phyloP scores from a whole-genome alignment of 345 rosid species.

The Gossypium stocksii region DNA sequence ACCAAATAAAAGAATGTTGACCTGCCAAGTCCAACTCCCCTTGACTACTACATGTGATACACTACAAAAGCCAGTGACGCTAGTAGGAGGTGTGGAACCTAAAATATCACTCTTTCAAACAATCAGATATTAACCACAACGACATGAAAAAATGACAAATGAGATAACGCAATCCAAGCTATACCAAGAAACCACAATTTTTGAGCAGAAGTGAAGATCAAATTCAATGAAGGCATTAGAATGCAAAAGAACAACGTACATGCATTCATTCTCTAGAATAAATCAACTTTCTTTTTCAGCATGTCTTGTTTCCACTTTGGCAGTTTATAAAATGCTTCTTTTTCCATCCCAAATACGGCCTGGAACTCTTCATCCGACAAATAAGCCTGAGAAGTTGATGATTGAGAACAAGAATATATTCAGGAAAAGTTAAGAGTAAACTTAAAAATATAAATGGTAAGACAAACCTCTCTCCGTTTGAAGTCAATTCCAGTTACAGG shows the following conservation, averaged over 20 bases:
- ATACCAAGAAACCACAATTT: slow-evolving; percentile 16
- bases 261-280: slow-evolving; percentile 44
- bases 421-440: not conserved
- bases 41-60: slow-evolving; percentile 31
- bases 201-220: slow-evolving; percentile 11
- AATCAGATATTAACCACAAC: slow-evolving; percentile 20
- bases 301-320: slow-evolving; percentile 99
- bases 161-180: slow-evolving; percentile 23
- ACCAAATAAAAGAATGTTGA: slow-evolving; percentile 34
- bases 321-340: slow-evolving; percentile 70
- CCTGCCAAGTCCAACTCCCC: slow-evolving; percentile 22
- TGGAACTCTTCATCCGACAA: slow-evolving; percentile 79
- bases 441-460: not conserved
- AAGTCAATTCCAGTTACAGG: slow-evolving; percentile 92
- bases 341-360: slow-evolving; percentile 59
- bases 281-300: slow-evolving; percentile 75
- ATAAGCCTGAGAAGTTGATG: slow-evolving; percentile 46
- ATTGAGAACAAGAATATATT: not conserved
- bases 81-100: not conserved
- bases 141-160: slow-evolving; percentile 8
- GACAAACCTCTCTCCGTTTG: slow-evolving; percentile 88
- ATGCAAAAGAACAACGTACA: slow-evolving; percentile 17
- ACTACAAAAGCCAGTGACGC: slow-evolving; percentile 29
- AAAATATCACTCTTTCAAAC: slow-evolving; percentile 29
- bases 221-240: slow-evolving; percentile 10